A percentile compares a stretch with the other conserved stretches of the same genome.
Evolutionary conservation across 148 eudicot species (phyloP).

Genomic region (Pouteria glomerata): DNA sequence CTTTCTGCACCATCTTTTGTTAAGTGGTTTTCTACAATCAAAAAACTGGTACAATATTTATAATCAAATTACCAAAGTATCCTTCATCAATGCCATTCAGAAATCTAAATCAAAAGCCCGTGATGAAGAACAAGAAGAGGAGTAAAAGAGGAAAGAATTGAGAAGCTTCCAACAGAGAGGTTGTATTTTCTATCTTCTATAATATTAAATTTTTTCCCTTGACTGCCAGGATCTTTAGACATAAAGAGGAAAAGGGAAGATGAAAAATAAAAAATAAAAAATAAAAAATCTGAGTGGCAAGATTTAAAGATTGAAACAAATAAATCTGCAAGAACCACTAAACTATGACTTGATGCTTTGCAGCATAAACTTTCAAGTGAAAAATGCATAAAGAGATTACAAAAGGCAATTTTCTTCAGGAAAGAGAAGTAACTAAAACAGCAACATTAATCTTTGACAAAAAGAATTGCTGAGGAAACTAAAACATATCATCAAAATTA

Average conservation of each 20-base stretch:
- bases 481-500: constrained; percentile 12
- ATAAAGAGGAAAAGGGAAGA: neutral
- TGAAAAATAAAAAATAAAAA: neutral
- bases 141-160: no score
- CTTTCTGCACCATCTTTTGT: neutral
- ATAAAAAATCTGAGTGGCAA: no score
- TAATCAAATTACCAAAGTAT: neutral
- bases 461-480: neutral
- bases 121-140: no score
- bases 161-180: no score
- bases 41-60: neutral
- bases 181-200: no score
- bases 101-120: no score
- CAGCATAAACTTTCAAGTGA: neutral
- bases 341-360: neutral
- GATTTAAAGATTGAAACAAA: no score
- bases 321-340: no score
- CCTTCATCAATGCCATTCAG: neutral
- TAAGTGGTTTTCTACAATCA: neutral
- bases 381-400: neutral
- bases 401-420: neutral
- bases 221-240: no score
- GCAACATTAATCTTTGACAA: no score
- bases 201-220: no score
- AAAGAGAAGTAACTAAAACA: neutral